These are phyloP conservation scores for Cordyceps cateniannulata DNA, from an alignment of 2,329 filamentous ascomycete species.

Conservation along the genomic window DNA sequence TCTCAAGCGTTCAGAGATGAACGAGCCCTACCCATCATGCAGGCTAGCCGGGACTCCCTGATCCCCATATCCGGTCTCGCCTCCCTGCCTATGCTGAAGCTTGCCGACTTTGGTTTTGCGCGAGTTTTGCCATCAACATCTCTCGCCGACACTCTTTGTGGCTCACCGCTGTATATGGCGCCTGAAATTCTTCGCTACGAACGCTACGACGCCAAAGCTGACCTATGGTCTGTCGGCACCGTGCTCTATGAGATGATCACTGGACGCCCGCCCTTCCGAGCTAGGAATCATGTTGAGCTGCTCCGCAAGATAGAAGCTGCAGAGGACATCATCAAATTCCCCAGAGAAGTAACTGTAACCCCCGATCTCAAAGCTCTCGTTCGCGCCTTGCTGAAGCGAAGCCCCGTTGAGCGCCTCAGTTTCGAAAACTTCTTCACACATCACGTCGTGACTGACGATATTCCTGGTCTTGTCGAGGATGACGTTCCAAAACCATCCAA, in stretches of 20 bases:
- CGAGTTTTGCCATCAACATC: slow-evolving; percentile 85
- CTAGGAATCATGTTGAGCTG: slow-evolving; percentile 89
- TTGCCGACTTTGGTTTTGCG: slow-evolving; percentile 98
- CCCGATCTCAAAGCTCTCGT: slow-evolving; percentile 76
- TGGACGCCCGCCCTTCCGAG: slow-evolving; percentile 83
- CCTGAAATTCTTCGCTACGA: slow-evolving; percentile 96
- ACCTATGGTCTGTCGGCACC: slow-evolving; percentile 95
- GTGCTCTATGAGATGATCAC: slow-evolving; percentile 94
- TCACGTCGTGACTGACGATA: slow-evolving; percentile 63
- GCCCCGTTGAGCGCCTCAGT: slow-evolving; percentile 74
- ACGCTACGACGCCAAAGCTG: slow-evolving; percentile 93
- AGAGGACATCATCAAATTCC: slow-evolving; percentile 80
- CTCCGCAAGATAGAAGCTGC: slow-evolving; percentile 85
- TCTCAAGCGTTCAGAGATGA: slow-evolving; percentile 64
- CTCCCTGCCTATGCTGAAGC: slow-evolving; percentile 90
- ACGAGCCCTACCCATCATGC: slow-evolving; percentile 54
- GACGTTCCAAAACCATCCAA: slow-evolving; percentile 48
- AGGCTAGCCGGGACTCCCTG: slow-evolving; percentile 70
- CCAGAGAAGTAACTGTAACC: slow-evolving; percentile 63
- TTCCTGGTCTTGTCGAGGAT: slow-evolving; percentile 75
- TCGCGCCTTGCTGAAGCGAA: slow-evolving; percentile 73
- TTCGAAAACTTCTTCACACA: slow-evolving; percentile 83
- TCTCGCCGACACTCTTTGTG: slow-evolving; percentile 91
- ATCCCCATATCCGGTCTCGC: slow-evolving; percentile 74
- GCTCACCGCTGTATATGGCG: slow-evolving; percentile 96